phyloP scores from a whole-genome alignment of 441 rosid species.

The Capsella rubella region DNA sequence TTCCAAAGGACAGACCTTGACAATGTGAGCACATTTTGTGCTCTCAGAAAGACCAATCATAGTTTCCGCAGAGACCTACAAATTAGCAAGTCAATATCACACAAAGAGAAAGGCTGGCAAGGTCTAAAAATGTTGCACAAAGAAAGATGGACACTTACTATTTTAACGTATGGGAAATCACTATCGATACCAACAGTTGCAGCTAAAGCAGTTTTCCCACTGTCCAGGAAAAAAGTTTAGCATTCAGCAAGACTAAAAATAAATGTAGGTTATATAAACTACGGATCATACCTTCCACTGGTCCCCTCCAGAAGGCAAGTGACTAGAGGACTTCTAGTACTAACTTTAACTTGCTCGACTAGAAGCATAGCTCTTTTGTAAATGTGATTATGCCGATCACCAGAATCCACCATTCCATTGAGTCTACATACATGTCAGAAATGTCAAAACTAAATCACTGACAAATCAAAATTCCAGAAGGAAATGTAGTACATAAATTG shows the following conservation, averaged over 20 bases:
- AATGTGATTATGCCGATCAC: conserved; percentile 76
- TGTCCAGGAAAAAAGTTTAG: conserved; percentile 48
- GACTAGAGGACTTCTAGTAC: conserved; percentile 93
- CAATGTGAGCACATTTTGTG: conserved; percentile 92
- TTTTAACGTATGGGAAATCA: conserved; percentile 97
- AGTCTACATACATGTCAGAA: conserved; percentile 57
- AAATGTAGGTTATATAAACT: not conserved
- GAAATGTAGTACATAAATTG: not conserved
- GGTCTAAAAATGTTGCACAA: not conserved
- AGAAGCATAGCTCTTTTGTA: conserved; percentile 87
- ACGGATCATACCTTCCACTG: conserved; percentile 73
- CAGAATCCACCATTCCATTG: conserved; percentile 92
- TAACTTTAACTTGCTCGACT: conserved; percentile 97
- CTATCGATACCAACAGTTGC: conserved; percentile 95
- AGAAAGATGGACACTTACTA: conserved; percentile 58
- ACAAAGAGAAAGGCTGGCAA: conserved; percentile 25
- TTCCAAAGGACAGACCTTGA: conserved; percentile 65
- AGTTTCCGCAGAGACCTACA: conserved; percentile 89
- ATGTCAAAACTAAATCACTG: conserved; percentile 5
- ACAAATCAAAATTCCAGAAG: conserved; percentile 13
- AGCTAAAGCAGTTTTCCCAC: conserved; percentile 97
- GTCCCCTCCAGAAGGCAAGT: conserved; percentile 96
- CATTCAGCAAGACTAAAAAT: conserved; percentile 34
- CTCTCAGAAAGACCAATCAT: conserved; percentile 98
- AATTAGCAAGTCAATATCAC: conserved; percentile 19